Conservation (phyloP, 352 stramenopile genomes). For the Blastocystis sp. region DNA sequence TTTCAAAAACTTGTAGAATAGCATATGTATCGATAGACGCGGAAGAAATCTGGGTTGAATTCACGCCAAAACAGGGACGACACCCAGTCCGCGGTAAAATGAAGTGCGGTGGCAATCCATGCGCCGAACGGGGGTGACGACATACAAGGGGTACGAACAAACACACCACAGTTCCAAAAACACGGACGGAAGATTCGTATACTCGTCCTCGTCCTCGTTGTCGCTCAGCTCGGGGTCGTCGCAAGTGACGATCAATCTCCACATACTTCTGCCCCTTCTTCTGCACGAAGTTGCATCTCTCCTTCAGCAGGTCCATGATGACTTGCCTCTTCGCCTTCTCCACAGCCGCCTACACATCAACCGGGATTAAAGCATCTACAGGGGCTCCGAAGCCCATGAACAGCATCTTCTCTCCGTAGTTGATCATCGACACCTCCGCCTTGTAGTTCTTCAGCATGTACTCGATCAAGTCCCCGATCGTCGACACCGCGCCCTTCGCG, state of each 20-base stretch:
- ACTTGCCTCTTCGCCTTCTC: slow-evolving; percentile 33
- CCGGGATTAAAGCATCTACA: neutral
- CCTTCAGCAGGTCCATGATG: neutral
- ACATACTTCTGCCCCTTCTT: slow-evolving; percentile 63
- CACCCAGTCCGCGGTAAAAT: neutral
- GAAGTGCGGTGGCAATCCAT: neutral
- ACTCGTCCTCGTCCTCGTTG: slow-evolving; percentile 28
- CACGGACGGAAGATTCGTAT: neutral
- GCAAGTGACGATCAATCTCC: slow-evolving; percentile 6
- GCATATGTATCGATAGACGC: slow-evolving; percentile 48
- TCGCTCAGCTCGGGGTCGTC: neutral
- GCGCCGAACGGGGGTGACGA: neutral
- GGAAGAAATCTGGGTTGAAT: neutral
- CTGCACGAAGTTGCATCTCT: slow-evolving; percentile 1
- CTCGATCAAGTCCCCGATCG: slow-evolving; percentile 74
- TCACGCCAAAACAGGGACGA: slow-evolving; percentile 1
- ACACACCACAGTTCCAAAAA: slow-evolving; percentile 40
- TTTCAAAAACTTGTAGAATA: slow-evolving; percentile 52
- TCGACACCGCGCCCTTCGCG: neutral
- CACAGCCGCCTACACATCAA: slow-evolving; percentile 6
- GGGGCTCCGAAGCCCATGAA: slow-evolving; percentile 75
- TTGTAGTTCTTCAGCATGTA: slow-evolving; percentile 92
- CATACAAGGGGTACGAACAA: slow-evolving; percentile 8
- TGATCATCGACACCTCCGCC: slow-evolving; percentile 94
- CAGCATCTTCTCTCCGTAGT: slow-evolving; percentile 79